These are phyloP conservation scores for Xylariales sp. DNA, from an alignment of 2,329 filamentous ascomycete genomes.

Conservation along the genomic window DNA sequence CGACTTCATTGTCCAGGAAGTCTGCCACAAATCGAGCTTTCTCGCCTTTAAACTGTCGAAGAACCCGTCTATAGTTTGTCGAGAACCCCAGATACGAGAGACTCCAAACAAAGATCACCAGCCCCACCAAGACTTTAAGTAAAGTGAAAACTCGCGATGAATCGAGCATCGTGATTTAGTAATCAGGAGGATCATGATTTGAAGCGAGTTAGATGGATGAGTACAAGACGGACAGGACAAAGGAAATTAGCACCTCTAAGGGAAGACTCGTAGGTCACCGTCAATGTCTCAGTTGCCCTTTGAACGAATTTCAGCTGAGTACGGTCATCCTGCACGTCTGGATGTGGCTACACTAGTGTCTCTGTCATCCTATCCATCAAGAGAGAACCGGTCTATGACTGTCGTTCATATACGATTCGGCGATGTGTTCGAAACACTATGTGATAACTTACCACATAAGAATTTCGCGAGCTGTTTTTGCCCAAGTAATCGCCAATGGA, in stretches of 20 bases:
- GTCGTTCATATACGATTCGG: background rate
- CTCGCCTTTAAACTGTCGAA: constrained; percentile 24
- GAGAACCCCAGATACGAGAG: constrained; percentile 20
- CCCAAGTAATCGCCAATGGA: background rate
- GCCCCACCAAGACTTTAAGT: constrained; percentile 18
- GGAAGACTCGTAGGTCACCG: background rate
- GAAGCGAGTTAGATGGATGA: background rate
- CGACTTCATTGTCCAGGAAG: constrained; percentile 29
- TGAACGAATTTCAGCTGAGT: background rate
- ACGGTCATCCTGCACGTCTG: background rate
- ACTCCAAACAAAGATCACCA: constrained; percentile 21
- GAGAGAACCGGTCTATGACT: background rate
- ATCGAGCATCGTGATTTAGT: constrained; percentile 19
- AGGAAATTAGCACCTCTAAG: background rate
- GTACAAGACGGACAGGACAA: background rate
- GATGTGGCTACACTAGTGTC: constrained; percentile 6
- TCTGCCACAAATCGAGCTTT: constrained; percentile 28
- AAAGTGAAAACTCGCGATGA: constrained; percentile 21
- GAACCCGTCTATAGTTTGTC: constrained; percentile 17
- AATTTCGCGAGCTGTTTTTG: background rate
- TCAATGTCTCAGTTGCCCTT: constrained; percentile 1
- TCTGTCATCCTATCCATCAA: too few species aligned
- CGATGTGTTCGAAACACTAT: background rate
- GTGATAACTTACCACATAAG: background rate
- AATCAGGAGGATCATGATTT: constrained; percentile 1